These are phyloP conservation scores for Paratrimastix pyriformis DNA, from an alignment of 78 protist genomes.

Conservation along the genomic window DNA sequence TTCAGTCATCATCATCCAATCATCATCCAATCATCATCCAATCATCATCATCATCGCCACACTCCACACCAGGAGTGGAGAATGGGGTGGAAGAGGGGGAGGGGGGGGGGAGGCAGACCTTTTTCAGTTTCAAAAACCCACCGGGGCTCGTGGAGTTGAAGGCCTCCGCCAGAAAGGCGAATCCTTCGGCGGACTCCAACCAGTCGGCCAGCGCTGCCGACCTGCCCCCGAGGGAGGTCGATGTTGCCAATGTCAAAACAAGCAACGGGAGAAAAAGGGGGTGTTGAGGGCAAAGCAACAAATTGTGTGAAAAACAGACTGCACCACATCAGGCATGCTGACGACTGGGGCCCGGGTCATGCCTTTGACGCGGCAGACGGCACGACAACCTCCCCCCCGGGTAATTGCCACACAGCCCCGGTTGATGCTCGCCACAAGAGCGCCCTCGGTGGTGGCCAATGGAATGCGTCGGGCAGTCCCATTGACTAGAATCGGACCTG, in stretches of 20 bases:
- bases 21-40: no score
- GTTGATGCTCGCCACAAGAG: constrained; percentile 58
- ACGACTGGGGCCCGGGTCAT: constrained; percentile 80
- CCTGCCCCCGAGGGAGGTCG: not conserved
- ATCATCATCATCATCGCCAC: not conserved
- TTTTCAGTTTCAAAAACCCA: not conserved
- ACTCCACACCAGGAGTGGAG: constrained; percentile 17
- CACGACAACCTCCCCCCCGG: constrained; percentile 27
- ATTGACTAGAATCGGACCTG: constrained; percentile 66
- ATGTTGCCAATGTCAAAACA: constrained; percentile 8
- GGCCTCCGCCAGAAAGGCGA: not conserved
- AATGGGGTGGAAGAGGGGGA: constrained; percentile 45
- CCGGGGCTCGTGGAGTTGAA: constrained; percentile 37
- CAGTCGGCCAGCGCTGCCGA: constrained; percentile 2
- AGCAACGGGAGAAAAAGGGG: not conserved
- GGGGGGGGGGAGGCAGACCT: not conserved
- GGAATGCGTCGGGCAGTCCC: constrained; percentile 44
- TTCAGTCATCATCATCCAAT: no score
- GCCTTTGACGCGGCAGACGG: constrained; percentile 38
- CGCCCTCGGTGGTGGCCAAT: constrained; percentile 80
- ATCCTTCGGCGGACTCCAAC: constrained; percentile 33
- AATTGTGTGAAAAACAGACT: constrained; percentile 11
- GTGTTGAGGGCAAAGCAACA: not conserved
- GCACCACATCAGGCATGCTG: not conserved
- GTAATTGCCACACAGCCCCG: constrained; percentile 62